phyloP scores from a whole-genome alignment of 371 early-diverging fungal species.

The Apophysomyces sp. region DNA sequence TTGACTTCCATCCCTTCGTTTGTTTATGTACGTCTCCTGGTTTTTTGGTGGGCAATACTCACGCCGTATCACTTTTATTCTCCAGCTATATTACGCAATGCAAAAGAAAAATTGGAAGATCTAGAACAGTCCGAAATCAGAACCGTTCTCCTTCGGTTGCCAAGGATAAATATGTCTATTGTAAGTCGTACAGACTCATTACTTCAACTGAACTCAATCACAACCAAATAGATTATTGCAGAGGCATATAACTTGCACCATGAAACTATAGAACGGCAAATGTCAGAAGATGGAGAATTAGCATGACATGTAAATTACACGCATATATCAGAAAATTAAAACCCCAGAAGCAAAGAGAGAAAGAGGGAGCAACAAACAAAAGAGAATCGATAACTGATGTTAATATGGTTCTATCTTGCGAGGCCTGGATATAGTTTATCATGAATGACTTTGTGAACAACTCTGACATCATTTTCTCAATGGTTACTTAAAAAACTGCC shows the following conservation, averaged over 20 bases:
- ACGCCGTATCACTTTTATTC: not conserved
- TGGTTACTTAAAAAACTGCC: too few species aligned
- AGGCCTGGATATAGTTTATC: too few species aligned
- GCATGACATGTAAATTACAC: slow-evolving; percentile 6
- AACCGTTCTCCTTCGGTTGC: slow-evolving; percentile 78
- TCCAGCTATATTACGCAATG: slow-evolving; percentile 62
- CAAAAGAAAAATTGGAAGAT: slow-evolving; percentile 84
- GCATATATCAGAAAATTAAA: not conserved
- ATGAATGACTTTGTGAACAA: not conserved
- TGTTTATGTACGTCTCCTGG: slow-evolving; percentile 56
- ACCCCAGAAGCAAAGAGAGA: not conserved
- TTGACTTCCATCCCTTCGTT: slow-evolving; percentile 78
- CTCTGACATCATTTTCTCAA: too few species aligned
- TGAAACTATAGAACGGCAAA: slow-evolving; percentile 61
- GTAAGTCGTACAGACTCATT: slow-evolving; percentile 28
- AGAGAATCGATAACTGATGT: not conserved
- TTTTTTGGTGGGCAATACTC: not conserved
- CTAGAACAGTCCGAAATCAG: slow-evolving; percentile 91
- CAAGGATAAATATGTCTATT: slow-evolving; percentile 71
- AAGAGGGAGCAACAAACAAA: not conserved
- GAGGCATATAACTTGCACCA: slow-evolving; percentile 66
- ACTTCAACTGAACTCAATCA: not conserved
- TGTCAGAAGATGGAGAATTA: slow-evolving; percentile 29
- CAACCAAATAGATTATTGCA: slow-evolving; percentile 46
- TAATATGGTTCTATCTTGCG: too few species aligned